phyloP scores from a whole-genome alignment of 495 filamentous ascomycete species.

The Friedmanniomyces simplex region DNA sequence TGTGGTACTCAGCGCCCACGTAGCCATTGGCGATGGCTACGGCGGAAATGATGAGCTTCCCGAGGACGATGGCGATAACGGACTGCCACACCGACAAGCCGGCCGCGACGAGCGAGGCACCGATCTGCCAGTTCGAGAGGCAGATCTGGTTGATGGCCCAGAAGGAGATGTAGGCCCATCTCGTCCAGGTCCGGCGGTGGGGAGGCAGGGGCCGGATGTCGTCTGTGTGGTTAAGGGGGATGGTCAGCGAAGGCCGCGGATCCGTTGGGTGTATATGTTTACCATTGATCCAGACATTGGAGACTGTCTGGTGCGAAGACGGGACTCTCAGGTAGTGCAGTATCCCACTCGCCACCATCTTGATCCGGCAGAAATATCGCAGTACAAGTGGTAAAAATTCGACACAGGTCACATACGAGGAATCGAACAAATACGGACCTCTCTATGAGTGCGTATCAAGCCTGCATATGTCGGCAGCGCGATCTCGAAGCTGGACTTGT shows the following conservation, averaged over 20 bases:
- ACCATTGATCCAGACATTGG: slow-evolving; percentile 22
- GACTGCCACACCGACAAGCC: slow-evolving; percentile 33
- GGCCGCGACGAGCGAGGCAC: slow-evolving; percentile 17
- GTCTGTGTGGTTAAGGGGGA: neutral
- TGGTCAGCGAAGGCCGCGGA: neutral
- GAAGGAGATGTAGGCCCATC: slow-evolving; percentile 28
- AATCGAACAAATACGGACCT: too few species aligned
- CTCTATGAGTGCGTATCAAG: too few species aligned
- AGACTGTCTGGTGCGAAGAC: neutral
- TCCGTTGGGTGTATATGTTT: neutral
- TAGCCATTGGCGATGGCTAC: slow-evolving; percentile 33
- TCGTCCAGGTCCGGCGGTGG: slow-evolving; percentile 26
- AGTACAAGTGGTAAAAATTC: too few species aligned
- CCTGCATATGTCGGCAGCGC: too few species aligned
- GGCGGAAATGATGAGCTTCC: slow-evolving; percentile 25
- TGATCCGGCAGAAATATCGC: neutral
- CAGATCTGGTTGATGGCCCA: slow-evolving; percentile 23
- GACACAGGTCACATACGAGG: too few species aligned
- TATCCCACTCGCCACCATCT: neutral
- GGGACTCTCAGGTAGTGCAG: neutral
- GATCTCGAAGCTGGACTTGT: too few species aligned
- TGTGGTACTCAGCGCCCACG: slow-evolving; percentile 31
- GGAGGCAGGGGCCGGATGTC: slow-evolving; percentile 32
- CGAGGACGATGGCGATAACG: slow-evolving; percentile 30
- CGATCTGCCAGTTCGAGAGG: slow-evolving; percentile 15